A percentile compares a stretch with the other conserved stretches of the same genome.
These are phyloP conservation scores for Tylopilus subfusipes DNA, from an alignment of 768 basidiomycete genomes.

Conservation along the genomic window DNA sequence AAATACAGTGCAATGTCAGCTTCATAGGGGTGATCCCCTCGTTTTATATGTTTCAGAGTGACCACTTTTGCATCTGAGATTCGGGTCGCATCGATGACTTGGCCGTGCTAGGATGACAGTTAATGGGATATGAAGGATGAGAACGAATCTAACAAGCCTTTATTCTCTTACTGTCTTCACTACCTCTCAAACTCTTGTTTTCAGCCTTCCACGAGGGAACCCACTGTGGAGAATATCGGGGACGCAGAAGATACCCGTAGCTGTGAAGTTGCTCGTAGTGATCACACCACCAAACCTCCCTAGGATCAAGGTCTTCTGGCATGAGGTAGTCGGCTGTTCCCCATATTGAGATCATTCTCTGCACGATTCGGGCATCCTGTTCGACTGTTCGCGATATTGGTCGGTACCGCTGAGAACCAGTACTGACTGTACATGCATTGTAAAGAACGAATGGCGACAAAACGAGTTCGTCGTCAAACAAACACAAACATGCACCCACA, in stretches of 20 bases:
- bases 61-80: conserved; percentile 26
- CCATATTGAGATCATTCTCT: no score
- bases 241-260: conserved; percentile 6
- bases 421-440: no score
- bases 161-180: not conserved
- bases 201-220: conserved; percentile 6
- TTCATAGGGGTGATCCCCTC: conserved; percentile 21
- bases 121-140: not conserved
- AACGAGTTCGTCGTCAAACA: no score
- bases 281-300: conserved; percentile 10
- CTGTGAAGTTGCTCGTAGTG: conserved; percentile 1
- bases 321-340: not conserved
- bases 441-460: no score
- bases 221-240: no score
- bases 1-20: conserved; percentile 28
- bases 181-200: not conserved
- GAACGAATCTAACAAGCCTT: conserved; percentile 1
- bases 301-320: conserved; percentile 7
- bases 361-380: no score
- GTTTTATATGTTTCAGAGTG: conserved; percentile 26
- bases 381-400: no score
- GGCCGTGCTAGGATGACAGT: not conserved
- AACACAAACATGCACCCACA: no score
- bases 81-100: conserved; percentile 28
- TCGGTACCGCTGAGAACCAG: no score